A percentile compares a stretch with the other conserved stretches of the same genome.
Evolutionary conservation across 768 basidiomycete species (phyloP).

Genomic region (Russula emetica): DNA sequence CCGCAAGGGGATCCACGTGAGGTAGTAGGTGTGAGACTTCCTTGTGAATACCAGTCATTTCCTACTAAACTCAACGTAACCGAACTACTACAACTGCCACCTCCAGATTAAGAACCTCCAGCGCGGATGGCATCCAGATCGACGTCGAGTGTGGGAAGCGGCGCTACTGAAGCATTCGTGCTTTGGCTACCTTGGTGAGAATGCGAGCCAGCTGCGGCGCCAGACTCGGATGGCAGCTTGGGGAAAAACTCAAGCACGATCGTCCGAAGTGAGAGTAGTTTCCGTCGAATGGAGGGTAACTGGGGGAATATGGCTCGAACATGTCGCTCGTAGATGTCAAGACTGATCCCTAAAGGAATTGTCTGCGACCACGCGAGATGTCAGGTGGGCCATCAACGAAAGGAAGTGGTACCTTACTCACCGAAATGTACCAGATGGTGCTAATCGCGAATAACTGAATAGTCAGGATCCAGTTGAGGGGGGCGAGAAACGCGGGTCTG

Average conservation of each 20-base stretch:
- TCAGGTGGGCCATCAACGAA: neutral
- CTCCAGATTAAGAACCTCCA: neutral
- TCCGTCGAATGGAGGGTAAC: slow-evolving; percentile 11
- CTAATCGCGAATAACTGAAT: neutral
- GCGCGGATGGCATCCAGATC: slow-evolving; percentile 1
- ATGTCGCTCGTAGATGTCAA: slow-evolving; percentile 11
- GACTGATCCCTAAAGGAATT: neutral
- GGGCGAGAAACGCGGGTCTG: slow-evolving; percentile 3
- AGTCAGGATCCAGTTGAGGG: slow-evolving; percentile 12
- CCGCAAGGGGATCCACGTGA: neutral
- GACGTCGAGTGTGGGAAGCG: slow-evolving; percentile 1
- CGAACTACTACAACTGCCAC: neutral
- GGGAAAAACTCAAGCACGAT: neutral
- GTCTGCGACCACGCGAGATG: neutral
- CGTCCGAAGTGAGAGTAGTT: neutral
- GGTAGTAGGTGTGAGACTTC: no score
- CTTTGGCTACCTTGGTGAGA: neutral
- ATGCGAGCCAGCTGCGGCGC: neutral
- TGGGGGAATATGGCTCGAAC: slow-evolving; percentile 12
- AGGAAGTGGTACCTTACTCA: neutral
- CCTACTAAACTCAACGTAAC: neutral
- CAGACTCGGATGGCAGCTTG: neutral
- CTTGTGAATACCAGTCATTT: neutral
- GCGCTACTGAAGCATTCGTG: neutral
- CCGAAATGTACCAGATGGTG: neutral